phyloP scores from a whole-genome alignment of 2,329 filamentous ascomycete species.

The Scorias spongiosa region DNA sequence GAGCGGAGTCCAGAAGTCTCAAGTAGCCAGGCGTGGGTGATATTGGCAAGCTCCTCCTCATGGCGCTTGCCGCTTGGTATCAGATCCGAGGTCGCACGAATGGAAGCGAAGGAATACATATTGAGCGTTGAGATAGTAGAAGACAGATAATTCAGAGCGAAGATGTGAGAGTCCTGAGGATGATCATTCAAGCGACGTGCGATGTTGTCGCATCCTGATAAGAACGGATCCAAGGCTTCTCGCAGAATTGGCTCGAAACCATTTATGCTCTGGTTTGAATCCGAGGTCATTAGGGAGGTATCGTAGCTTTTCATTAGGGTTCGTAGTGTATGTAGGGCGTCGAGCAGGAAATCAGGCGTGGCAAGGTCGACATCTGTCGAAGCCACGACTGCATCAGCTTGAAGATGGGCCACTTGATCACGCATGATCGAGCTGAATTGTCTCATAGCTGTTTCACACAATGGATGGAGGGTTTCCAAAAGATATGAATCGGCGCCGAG shows the following conservation, averaged over 20 bases:
- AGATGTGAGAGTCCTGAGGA: constrained; percentile 46
- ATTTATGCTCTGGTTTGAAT: constrained; percentile 39
- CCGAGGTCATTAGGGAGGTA: constrained; percentile 50
- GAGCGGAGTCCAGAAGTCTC: constrained; percentile 53
- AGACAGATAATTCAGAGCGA: constrained; percentile 56
- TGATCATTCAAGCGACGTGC: constrained; percentile 40
- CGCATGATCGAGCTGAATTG: constrained; percentile 72
- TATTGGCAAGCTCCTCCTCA: constrained; percentile 37
- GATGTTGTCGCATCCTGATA: constrained; percentile 59
- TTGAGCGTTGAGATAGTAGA: constrained; percentile 41
- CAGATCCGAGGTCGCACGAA: constrained; percentile 23
- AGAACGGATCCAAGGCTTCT: constrained; percentile 74
- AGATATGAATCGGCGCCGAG: constrained; percentile 55
- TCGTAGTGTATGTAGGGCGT: constrained; percentile 63
- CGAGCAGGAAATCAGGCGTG: constrained; percentile 64
- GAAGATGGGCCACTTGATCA: constrained; percentile 62
- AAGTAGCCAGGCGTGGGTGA: constrained; percentile 51
- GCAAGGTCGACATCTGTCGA: constrained; percentile 53
- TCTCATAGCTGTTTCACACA: constrained; percentile 63
- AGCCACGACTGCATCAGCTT: constrained; percentile 53
- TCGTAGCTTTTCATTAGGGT: constrained; percentile 78
- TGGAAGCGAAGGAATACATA: constrained; percentile 45
- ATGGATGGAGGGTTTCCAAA: constrained; percentile 48
- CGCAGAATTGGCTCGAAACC: constrained; percentile 61
- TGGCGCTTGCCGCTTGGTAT: constrained; percentile 14